A percentile compares a stretch with the other conserved stretches of the same genome.
Evolutionary conservation across 129 eudicot genomes (phyloP).

Genomic region (Artemisia argyi): DNA sequence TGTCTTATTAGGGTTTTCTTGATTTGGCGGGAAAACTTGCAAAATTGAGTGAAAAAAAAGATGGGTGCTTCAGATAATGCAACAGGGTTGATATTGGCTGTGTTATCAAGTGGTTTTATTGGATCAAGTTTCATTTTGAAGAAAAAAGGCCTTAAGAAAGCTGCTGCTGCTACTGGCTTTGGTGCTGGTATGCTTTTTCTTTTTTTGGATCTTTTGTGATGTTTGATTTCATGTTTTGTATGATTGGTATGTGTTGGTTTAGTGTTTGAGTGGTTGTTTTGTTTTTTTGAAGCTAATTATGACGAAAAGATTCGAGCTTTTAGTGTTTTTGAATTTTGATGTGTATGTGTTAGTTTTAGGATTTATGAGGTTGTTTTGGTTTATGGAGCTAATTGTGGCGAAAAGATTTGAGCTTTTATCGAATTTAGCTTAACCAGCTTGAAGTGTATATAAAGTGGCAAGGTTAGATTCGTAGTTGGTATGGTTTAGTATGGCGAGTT

Average conservation of each 20-base stretch:
- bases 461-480: too few relatives aligned
- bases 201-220: neutral
- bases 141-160: conserved; percentile 89
- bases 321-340: too few relatives aligned
- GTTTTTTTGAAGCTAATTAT: too few relatives aligned
- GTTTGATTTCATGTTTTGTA: neutral
- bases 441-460: too few relatives aligned
- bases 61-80: conserved; percentile 67
- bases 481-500: too few relatives aligned
- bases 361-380: neutral
- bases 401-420: too few relatives aligned
- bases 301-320: too few relatives aligned
- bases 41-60: conserved; percentile 8
- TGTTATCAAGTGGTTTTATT: conserved; percentile 78
- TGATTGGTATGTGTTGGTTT: neutral
- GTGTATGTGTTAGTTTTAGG: neutral
- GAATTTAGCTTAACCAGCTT: too few relatives aligned
- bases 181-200: conserved; percentile 56
- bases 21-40: conserved; percentile 32
- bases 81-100: conserved; percentile 77
- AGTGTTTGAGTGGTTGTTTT: too few relatives aligned
- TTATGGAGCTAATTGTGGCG: too few relatives aligned
- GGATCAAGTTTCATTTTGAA: conserved; percentile 86
- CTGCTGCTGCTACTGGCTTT: conserved; percentile 75
- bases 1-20: conserved; percentile 22